Evolutionary conservation across 2,329 filamentous ascomycete genomes (phyloP).

Genomic region (Sporothrix euskadiensis): DNA sequence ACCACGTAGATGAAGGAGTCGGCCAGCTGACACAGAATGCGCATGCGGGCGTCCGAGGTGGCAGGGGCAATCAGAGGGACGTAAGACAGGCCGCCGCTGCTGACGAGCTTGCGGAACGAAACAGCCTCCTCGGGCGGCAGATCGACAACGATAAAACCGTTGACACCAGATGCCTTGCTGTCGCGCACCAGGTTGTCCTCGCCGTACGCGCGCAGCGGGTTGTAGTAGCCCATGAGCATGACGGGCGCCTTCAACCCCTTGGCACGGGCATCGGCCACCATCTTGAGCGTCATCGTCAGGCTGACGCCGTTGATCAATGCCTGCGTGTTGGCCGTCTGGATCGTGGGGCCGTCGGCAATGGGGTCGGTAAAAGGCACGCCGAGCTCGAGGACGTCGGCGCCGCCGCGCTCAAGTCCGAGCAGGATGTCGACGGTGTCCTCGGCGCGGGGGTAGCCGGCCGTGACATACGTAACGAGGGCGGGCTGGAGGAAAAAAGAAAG

Average conservation of each 20-base stretch:
- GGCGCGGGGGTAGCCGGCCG: conserved; percentile 84
- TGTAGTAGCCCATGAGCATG: conserved; percentile 98
- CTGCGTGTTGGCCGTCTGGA: conserved; percentile 91
- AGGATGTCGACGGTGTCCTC: conserved; percentile 81
- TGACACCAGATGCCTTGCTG: conserved; percentile 79
- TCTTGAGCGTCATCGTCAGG: conserved; percentile 73
- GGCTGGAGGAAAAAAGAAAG: conserved; percentile 49
- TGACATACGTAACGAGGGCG: conserved; percentile 94
- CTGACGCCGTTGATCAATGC: conserved; percentile 88
- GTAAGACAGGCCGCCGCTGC: conserved; percentile 80
- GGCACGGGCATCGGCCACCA: conserved; percentile 77
- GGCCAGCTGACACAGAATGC: conserved; percentile 90
- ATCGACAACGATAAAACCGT: conserved; percentile 96
- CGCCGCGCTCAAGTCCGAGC: conserved; percentile 87
- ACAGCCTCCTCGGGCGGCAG: conserved; percentile 94
- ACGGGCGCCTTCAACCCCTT: conserved; percentile 79
- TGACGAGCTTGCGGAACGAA: conserved; percentile 83
- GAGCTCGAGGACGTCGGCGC: conserved; percentile 92
- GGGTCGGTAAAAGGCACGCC: conserved; percentile 97
- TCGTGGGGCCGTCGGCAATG: conserved; percentile 95
- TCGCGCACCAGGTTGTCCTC: conserved; percentile 86
- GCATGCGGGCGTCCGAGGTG: conserved; percentile 91
- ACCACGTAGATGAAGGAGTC: conserved; percentile 99
- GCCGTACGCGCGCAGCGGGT: conserved; percentile 90
- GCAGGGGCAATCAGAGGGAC: conserved; percentile 95